A percentile compares a stretch with the other conserved stretches of the same genome.
Evolutionary conservation across 2,329 filamentous ascomycete species (phyloP).

Genomic region (Mollisiaceae sp.): DNA sequence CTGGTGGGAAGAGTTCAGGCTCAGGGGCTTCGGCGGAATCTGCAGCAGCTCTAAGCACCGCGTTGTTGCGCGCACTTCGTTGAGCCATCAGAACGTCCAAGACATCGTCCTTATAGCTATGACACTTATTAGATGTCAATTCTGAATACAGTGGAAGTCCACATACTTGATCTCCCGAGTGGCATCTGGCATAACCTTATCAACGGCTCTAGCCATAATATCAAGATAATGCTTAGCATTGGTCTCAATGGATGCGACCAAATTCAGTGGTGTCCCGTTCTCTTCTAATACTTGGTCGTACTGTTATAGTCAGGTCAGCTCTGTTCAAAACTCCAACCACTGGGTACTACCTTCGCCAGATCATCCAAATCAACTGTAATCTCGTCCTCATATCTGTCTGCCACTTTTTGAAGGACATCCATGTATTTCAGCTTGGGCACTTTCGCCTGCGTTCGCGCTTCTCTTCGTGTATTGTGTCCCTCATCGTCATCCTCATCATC

Average conservation of each 20-base stretch:
- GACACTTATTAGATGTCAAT: conserved; percentile 39
- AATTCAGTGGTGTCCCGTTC: conserved; percentile 58
- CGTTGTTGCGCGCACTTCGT: conserved; percentile 83
- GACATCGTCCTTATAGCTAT: conserved; percentile 94
- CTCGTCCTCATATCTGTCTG: conserved; percentile 78
- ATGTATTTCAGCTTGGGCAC: conserved; percentile 84
- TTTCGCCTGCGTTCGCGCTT: conserved; percentile 55
- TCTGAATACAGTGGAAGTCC: not conserved
- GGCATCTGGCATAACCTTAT: conserved; percentile 82
- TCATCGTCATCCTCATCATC: conserved; percentile 71
- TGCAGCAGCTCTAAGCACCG: conserved; percentile 70
- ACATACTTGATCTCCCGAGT: conserved; percentile 76
- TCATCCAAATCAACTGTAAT: conserved; percentile 91
- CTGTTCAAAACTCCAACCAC: conserved; percentile 51
- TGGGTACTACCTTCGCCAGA: conserved; percentile 64
- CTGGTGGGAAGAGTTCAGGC: conserved; percentile 84
- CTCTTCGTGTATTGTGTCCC: conserved; percentile 49
- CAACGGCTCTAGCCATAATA: conserved; percentile 84
- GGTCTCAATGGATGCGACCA: conserved; percentile 83
- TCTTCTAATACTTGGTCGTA: conserved; percentile 77
- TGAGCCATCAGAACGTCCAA: conserved; percentile 96
- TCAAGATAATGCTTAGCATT: conserved; percentile 98
- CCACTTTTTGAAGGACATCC: conserved; percentile 83
- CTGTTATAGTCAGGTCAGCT: conserved; percentile 41
- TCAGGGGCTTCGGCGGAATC: conserved; percentile 66